Percentiles rank a stretch among this genome's conserved stretches.
phyloP scores from a whole-genome alignment of 305 asterid genomes.

The Solanum aculeatissimum region DNA sequence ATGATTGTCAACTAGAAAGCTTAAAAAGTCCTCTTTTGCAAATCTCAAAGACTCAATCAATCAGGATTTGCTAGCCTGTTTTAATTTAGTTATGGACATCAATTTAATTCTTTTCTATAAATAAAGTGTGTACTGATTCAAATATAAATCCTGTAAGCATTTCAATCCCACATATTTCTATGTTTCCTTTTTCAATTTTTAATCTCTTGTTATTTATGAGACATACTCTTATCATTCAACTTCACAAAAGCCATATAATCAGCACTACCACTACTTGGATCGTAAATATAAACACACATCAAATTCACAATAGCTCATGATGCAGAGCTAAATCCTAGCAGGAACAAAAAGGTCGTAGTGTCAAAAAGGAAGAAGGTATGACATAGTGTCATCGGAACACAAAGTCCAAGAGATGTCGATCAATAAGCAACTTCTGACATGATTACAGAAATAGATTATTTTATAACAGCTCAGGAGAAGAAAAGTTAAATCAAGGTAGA shows the following conservation, averaged over 20 bases:
- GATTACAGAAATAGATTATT: background rate
- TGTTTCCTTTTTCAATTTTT: background rate
- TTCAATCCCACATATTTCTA: background rate
- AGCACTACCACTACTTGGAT: background rate
- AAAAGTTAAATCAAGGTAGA: background rate
- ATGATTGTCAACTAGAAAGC: background rate
- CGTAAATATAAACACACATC: background rate
- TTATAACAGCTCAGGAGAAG: background rate
- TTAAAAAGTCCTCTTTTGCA: background rate
- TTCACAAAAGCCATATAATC: background rate
- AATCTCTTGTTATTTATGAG: background rate
- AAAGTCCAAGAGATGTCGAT: background rate
- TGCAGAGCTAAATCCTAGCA: background rate
- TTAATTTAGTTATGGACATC: background rate
- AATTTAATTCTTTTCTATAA: background rate
- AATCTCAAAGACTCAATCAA: background rate
- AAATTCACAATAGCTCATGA: background rate
- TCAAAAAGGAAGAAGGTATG: background rate
- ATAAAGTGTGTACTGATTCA: background rate
- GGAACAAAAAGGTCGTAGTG: background rate
- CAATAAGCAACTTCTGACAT: background rate
- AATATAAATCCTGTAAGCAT: background rate
- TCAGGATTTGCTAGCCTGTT: background rate
- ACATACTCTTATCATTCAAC: background rate
- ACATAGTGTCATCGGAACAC: background rate